Evolutionary conservation across 352 stramenopile species (phyloP).

Genomic region (Stephanocyclus meneghinianus): DNA sequence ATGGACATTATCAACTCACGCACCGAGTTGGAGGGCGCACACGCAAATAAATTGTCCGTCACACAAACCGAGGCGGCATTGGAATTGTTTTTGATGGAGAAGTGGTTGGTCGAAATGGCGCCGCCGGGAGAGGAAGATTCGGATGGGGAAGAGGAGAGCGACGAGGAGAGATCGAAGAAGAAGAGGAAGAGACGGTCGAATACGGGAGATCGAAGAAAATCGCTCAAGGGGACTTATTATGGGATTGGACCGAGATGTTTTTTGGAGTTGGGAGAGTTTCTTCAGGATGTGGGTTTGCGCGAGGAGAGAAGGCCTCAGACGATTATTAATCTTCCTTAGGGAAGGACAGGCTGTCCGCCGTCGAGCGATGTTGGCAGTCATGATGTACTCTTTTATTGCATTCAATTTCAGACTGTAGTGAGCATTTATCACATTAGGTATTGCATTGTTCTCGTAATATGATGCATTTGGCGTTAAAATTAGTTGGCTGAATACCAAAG

Average conservation of each 20-base stretch:
- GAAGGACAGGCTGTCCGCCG: not conserved
- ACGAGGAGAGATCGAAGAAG: slow-evolving; percentile 13
- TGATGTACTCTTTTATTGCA: not conserved
- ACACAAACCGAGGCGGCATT: slow-evolving; percentile 51
- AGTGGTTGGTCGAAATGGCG: slow-evolving; percentile 60
- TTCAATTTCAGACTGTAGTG: not conserved
- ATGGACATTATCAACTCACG: slow-evolving; percentile 72
- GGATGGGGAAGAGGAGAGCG: slow-evolving; percentile 39
- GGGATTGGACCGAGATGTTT: slow-evolving; percentile 55
- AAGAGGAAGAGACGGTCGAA: slow-evolving; percentile 18
- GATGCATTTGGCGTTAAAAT: too few relatives aligned
- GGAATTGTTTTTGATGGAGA: slow-evolving; percentile 55
- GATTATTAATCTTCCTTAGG: slow-evolving; percentile 47
- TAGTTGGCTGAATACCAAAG: too few relatives aligned
- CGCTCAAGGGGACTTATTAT: slow-evolving; percentile 47
- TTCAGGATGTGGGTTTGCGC: slow-evolving; percentile 40
- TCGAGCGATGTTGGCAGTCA: not conserved
- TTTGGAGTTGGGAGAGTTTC: slow-evolving; percentile 55
- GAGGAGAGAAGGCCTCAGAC: slow-evolving; percentile 51
- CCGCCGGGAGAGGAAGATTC: slow-evolving; percentile 38
- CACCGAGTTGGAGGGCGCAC: slow-evolving; percentile 54
- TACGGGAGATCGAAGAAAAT: slow-evolving; percentile 24
- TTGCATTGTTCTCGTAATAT: too few relatives aligned
- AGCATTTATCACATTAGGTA: not conserved
- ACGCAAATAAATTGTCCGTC: slow-evolving; percentile 55